Evolutionary conservation across 106 monocot genomes (phyloP), one percentile per base, ranked within the genome.

Genomic region (Apostasia shenzhenica): DNA sequence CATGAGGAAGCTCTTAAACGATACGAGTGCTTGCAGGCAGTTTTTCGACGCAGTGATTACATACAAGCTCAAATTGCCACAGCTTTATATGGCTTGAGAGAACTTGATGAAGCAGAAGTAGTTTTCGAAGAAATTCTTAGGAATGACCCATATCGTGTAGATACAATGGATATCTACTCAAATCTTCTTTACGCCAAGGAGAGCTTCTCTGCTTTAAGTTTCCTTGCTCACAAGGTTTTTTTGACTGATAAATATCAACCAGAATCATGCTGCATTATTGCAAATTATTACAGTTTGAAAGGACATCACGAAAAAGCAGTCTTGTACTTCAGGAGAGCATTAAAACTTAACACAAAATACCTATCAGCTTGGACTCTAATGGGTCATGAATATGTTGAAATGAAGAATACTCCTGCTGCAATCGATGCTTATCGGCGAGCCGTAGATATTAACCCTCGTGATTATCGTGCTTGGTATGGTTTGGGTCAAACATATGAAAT

Each of bases 351-450:
- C 48, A 67, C 87, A 61, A 99, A 90, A 67, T 99, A 99, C 56
- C 59, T 99, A 40, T 85, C 89, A 6, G 87, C 97, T 51, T 99
- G 97, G 99, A 99, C 93, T 0, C 75, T 99, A 1, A 99, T 99
- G 99, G 99, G 99, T 47, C 99, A 99, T 76, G 99, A 99, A 73
- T 99, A 83, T 80, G 99, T 99, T 48, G 99, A 99, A 55, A 93
- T 99, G 93, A 99, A 99, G 81, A 99, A 99, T 77, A 93, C 93
- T 40, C 99, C 99, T 56, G 89, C 99, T 67, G 99, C 99, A 50
- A 93, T 99, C 67, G 99, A 99, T 69, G 99, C 93, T 2, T 86
- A 95, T 56, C 47, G 93, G 48, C 72, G 99, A 70, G 99, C 99
- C 41, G 86, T 93, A 56, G 99, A 90, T 63, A 90, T 99, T 81